Evolutionary conservation across 2,329 filamentous ascomycete species (phyloP), one percentile per base, ranked within the genome.

Genomic region (Aureobasidium pullulans): DNA sequence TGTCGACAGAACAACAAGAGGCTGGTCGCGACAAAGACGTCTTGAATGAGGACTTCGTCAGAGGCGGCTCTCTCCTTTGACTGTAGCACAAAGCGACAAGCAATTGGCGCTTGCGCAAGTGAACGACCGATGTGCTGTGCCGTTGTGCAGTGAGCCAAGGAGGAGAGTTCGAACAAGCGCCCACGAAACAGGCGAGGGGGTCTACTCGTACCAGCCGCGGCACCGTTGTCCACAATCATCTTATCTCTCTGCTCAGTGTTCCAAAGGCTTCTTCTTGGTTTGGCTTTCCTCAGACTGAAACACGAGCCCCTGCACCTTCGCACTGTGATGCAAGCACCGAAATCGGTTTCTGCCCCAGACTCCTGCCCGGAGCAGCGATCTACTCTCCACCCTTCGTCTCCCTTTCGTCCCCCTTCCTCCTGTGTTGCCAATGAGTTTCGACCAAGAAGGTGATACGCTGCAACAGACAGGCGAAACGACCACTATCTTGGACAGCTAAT

Each of bases 51-150:
- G 52, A 13, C 13, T 28, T 15, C 40, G 40, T 46, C 52, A 34
- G 40, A 36, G 52, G 52, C 54, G 43, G 19, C 54, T 48, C 31
- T 57, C 42, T 57, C 43, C 54, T 57, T 57, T 47, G 54, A 48
- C 36, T 43, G 42, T 57, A 29, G 43, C 39, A 48, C 54, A 57
- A 48, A 47, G 54, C 52, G 19, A 28, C 37, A 52, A 36, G 8
- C 11, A 15, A 23, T 23, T 44, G 16, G 50, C 37, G 39, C 50
- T 37, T 42, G 50, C 50, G 50, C 50, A 32, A 42, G 28, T 43
- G 37, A 31, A 54, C 50, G 39, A 40, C 37, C 37, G 50, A 54
- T 54, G 50, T 37, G 37, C 49, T 53, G 49, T n/a, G 36, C 37
- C 23, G 37, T 43, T 43, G 50, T 34, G 34, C 29, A n/a, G 50